Percentiles rank a stretch among this genome's conserved stretches.
phyloP scores from a whole-genome alignment of 495 filamentous ascomycete species.

The Poronia punctata region DNA sequence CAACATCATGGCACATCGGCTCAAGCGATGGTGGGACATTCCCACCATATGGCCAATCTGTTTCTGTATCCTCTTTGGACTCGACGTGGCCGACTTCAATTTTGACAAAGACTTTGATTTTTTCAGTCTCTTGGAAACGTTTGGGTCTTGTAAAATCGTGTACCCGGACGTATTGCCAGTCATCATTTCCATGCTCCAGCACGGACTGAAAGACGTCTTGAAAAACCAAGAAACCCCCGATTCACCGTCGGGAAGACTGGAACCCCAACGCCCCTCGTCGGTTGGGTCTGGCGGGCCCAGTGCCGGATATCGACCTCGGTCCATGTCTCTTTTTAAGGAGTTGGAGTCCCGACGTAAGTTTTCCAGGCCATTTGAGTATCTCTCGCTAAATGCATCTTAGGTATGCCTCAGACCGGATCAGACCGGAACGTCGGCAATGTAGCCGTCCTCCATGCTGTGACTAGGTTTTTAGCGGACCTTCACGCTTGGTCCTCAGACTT shows the following conservation, averaged over 20 bases:
- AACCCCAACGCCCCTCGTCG: constrained; percentile 7
- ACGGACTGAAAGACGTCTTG: constrained; percentile 62
- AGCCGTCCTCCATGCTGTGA: constrained; percentile 60
- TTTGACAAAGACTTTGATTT: constrained; percentile 67
- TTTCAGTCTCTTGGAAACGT: constrained; percentile 63
- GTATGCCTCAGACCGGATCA: constrained; percentile 27
- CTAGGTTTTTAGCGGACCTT: constrained; percentile 71
- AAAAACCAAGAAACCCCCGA: constrained; percentile 53
- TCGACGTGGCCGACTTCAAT: constrained; percentile 68
- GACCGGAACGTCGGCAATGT: constrained; percentile 46
- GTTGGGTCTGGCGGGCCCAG: constrained; percentile 15
- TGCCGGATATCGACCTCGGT: constrained; percentile 37
- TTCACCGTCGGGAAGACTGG: constrained; percentile 35
- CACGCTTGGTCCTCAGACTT: constrained; percentile 67
- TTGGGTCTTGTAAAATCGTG: constrained; percentile 57
- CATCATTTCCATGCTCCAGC: constrained; percentile 82
- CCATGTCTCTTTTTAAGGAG: constrained; percentile 43
- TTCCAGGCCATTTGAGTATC: neutral
- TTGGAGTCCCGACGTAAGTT: constrained; percentile 44
- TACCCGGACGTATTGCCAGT: constrained; percentile 76
- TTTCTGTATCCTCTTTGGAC: constrained; percentile 82
- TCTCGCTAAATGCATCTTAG: neutral
- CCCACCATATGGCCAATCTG: constrained; percentile 80
- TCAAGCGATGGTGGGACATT: constrained; percentile 86
- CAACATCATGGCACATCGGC: constrained; percentile 67